A percentile compares a stretch with the other conserved stretches of the same genome.
These are phyloP conservation scores for Smithsoniella earleae DNA, from an alignment of 163 green algal species.

Conservation along the genomic window DNA sequence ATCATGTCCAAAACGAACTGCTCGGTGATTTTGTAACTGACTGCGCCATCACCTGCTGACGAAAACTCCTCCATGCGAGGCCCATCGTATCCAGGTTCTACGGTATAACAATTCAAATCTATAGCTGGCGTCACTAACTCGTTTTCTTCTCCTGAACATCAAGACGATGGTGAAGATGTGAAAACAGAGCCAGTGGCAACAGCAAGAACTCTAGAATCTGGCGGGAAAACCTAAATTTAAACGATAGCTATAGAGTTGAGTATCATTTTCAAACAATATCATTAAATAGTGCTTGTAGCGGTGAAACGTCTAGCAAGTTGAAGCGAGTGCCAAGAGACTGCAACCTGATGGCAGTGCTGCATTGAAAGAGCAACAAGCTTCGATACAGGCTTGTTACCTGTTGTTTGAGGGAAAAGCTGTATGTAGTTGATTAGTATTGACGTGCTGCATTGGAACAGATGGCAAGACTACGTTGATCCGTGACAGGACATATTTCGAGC, in stretches of 20 bases:
- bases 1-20: conserved; percentile 89
- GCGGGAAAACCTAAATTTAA: no score
- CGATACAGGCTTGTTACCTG: no score
- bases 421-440: neutral
- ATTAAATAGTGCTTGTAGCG: no score
- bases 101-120: conserved; percentile 56
- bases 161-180: neutral
- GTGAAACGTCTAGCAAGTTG: no score
- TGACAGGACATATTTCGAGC: neutral
- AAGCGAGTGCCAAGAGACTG: no score
- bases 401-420: no score
- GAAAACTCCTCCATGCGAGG: conserved; percentile 51
- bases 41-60: conserved; percentile 40
- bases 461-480: no score
- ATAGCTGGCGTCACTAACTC: conserved; percentile 51
- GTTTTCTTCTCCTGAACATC: conserved; percentile 35
- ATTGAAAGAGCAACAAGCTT: no score
- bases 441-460: neutral
- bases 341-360: no score
- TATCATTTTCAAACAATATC: no score
- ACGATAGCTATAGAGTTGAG: no score
- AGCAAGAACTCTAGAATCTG: no score
- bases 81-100: conserved; percentile 79
- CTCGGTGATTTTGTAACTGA: conserved; percentile 53
- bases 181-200: neutral